Evolutionary conservation across 176 grass and related monocot genomes (phyloP).

Genomic region (Avena sativa): DNA sequence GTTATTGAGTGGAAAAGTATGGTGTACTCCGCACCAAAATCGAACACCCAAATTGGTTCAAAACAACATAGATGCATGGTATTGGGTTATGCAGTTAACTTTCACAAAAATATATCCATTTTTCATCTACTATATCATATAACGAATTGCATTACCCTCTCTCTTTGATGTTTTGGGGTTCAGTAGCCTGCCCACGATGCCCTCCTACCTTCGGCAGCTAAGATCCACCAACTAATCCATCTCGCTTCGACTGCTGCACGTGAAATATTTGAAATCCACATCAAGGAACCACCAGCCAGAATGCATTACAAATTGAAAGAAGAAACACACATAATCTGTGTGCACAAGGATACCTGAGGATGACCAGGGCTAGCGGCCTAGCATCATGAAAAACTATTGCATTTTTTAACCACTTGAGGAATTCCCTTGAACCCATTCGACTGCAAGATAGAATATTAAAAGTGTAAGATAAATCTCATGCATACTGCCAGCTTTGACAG

Average conservation of each 20-base stretch:
- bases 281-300: not conserved
- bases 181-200: conserved; percentile 74
- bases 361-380: conserved; percentile 21
- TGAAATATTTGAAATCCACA: conserved; percentile 62
- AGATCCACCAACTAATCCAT: conserved; percentile 21
- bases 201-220: conserved; percentile 76
- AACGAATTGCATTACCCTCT: conserved; percentile 53
- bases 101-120: not conserved
- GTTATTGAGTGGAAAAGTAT: no score
- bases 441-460: conserved; percentile 39
- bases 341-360: no score
- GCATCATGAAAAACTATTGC: conserved; percentile 61
- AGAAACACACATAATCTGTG: no score
- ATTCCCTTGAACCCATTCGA: conserved; percentile 54
- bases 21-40: no score
- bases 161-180: conserved; percentile 75
- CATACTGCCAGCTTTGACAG: not conserved
- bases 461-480: not conserved
- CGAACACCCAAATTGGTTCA: not conserved
- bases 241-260: conserved; percentile 58
- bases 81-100: not conserved
- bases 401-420: conserved; percentile 53
- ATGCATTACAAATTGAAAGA: not conserved
- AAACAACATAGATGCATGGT: not conserved
- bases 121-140: not conserved